Evolutionary conservation across 108 stramenopile genomes (phyloP), one percentile per base, ranked within the genome.

Genomic region (Fragilaria radians): DNA sequence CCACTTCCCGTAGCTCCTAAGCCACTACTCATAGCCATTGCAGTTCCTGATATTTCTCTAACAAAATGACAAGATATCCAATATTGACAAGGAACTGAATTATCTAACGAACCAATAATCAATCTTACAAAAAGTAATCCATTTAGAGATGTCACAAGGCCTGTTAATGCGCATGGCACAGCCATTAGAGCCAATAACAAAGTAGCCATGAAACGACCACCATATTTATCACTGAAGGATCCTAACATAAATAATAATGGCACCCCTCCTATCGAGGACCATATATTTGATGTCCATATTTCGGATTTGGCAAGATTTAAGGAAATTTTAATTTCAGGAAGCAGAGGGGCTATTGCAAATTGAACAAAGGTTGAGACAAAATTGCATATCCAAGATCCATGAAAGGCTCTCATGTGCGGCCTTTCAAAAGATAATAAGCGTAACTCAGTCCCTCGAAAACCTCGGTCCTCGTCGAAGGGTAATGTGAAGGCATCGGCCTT

Each of bases 371-470:
- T 86, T 9, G 84, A 81, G 34, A 59, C 65, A 71, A 91, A 88
- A 71, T 88, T 86, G 32, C 71, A 76, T 1, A 81, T 53, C 89
- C 89, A 91, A 17, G 75, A 71, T 57, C 73, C 73, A 71, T 91
- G 86, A 59, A 91, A 85, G 48, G 84, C 87, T 34, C 90, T 80
- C 88, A 85, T 89, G 70, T 88, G 83, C 9, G 87, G 87, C 27
- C 83, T 78, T 24, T 54, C 53, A 54, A 73, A 68, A 28, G 48
- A 59, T 4, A 33, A 61, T 2, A 90, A 60, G 64, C 72, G 70
- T 42, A 90, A 63, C 60, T 78, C 74, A 22, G 70, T 87, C 26
- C 79, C 79, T 56, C 75, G 77, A 73, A 78, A 81, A 55, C 76
- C 76, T 50, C 81, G 78, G 52, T 71, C 68, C 0, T 73, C 66